A percentile compares a stretch with the other conserved stretches of the same genome.
Conservation (phyloP, 108 stramenopile genomes). For the Cyclotella choctawhatcheeana region DNA sequence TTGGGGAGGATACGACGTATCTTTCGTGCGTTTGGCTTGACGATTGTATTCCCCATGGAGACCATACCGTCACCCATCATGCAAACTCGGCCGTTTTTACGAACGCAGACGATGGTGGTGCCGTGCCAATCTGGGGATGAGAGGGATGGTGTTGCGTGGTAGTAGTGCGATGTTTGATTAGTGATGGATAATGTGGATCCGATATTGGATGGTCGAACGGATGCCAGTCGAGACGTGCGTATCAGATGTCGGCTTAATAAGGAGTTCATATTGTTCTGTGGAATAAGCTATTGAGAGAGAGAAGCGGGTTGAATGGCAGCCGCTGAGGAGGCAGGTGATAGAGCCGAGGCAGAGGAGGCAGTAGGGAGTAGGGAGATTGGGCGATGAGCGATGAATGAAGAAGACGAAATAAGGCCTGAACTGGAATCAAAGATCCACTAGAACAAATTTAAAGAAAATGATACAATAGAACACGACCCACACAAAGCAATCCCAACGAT, state of each 20-base stretch:
- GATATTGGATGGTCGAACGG: neutral
- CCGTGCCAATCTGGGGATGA: slow-evolving; percentile 44
- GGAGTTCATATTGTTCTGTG: neutral
- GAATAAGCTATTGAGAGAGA: neutral
- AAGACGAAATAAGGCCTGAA: too few relatives aligned
- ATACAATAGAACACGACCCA: too few relatives aligned
- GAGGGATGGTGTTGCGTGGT: slow-evolving; percentile 18
- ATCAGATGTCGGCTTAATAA: slow-evolving; percentile 10
- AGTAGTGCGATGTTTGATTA: slow-evolving; percentile 15
- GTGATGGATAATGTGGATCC: slow-evolving; percentile 1
- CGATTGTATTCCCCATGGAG: slow-evolving; percentile 88
- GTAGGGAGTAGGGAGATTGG: too few relatives aligned
- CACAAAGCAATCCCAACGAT: too few relatives aligned
- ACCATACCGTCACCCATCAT: slow-evolving; percentile 99
- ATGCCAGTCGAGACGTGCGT: neutral
- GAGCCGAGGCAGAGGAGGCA: too few relatives aligned
- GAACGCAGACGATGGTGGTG: slow-evolving; percentile 93
- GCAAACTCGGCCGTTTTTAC: slow-evolving; percentile 95
- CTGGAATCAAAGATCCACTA: too few relatives aligned
- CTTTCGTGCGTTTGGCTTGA: slow-evolving; percentile 96
- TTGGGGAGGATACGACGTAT: slow-evolving; percentile 86
- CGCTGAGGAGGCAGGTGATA: too few relatives aligned
- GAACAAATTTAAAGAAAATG: too few relatives aligned
- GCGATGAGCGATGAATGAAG: too few relatives aligned
- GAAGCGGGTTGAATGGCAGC: too few relatives aligned